These are phyloP conservation scores for Colletotrichum costaricense DNA, from an alignment of 2,329 filamentous ascomycete genomes.

Conservation along the genomic window DNA sequence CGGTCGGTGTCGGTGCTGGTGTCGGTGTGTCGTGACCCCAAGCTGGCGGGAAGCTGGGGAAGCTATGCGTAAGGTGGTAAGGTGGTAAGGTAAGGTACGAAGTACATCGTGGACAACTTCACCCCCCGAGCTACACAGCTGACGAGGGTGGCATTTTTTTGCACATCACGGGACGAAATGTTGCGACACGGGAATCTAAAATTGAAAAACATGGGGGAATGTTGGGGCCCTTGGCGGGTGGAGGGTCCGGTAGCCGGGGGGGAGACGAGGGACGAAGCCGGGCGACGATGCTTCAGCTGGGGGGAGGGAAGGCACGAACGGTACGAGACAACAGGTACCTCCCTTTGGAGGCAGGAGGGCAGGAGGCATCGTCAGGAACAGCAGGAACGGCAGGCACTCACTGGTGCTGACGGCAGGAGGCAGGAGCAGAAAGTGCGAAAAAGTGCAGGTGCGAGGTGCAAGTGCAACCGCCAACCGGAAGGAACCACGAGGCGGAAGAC, in stretches of 20 bases:
- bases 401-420: no score
- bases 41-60: background rate
- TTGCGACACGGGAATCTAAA: constrained; percentile 25
- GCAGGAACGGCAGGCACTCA: background rate
- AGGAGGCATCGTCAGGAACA: background rate
- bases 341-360: no score
- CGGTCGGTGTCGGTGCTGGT: background rate
- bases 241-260: constrained; percentile 22
- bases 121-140: constrained; percentile 3
- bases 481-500: constrained; percentile 1
- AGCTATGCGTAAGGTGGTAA: background rate
- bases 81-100: no score
- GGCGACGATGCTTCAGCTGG: constrained; percentile 19
- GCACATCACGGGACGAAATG: constrained; percentile 28
- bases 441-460: background rate
- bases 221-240: background rate
- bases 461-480: constrained; percentile 6
- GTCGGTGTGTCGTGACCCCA: background rate
- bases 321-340: background rate
- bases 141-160: background rate
- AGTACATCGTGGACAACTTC: background rate
- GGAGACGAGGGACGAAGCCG: constrained; percentile 26
- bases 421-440: background rate
- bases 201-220: constrained; percentile 26
- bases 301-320: background rate